Percentiles rank a stretch among this genome's conserved stretches.
Evolutionary conservation across 2,329 filamentous ascomycete species (phyloP).

Genomic region (Pyricularia pennisetigena): DNA sequence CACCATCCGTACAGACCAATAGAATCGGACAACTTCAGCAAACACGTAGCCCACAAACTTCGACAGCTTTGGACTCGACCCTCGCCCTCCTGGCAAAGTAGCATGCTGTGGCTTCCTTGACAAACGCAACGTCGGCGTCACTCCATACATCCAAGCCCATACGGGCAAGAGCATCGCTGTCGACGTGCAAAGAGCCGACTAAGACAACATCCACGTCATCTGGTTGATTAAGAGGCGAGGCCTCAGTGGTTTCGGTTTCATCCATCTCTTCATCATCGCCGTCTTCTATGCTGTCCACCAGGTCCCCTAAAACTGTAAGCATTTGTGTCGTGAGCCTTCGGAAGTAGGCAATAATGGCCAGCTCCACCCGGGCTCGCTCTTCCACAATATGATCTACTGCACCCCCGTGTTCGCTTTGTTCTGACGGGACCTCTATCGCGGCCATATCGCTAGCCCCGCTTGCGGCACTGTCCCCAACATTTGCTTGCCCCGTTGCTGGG

Average conservation of each 20-base stretch:
- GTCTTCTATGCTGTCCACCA: slow-evolving; percentile 43
- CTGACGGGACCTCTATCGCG: background rate
- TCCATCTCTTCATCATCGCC: slow-evolving; percentile 27
- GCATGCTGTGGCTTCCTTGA: slow-evolving; percentile 47
- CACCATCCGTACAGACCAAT: background rate
- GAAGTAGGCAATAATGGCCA: slow-evolving; percentile 72
- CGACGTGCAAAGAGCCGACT: slow-evolving; percentile 40
- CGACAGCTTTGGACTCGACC: slow-evolving; percentile 59
- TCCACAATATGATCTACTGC: slow-evolving; percentile 22
- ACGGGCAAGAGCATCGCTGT: slow-evolving; percentile 52
- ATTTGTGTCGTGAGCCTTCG: slow-evolving; percentile 63
- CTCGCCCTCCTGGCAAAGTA: slow-evolving; percentile 58
- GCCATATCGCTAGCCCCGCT: background rate
- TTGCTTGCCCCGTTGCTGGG: slow-evolving; percentile 20
- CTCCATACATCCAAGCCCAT: slow-evolving; percentile 79
- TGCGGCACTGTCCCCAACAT: slow-evolving; percentile 12
- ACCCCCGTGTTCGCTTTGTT: background rate
- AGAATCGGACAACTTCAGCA: slow-evolving; percentile 32
- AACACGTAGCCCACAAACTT: slow-evolving; percentile 64
- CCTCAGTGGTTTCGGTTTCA: slow-evolving; percentile 11
- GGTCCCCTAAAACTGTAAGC: slow-evolving; percentile 49
- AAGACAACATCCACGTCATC: slow-evolving; percentile 13
- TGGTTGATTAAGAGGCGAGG: slow-evolving; percentile 1
- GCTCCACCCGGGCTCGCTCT: slow-evolving; percentile 45
- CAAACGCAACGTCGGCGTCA: slow-evolving; percentile 56